These are phyloP conservation scores for Amanita fuliginea DNA, from an alignment of 768 basidiomycete genomes.

Conservation along the genomic window DNA sequence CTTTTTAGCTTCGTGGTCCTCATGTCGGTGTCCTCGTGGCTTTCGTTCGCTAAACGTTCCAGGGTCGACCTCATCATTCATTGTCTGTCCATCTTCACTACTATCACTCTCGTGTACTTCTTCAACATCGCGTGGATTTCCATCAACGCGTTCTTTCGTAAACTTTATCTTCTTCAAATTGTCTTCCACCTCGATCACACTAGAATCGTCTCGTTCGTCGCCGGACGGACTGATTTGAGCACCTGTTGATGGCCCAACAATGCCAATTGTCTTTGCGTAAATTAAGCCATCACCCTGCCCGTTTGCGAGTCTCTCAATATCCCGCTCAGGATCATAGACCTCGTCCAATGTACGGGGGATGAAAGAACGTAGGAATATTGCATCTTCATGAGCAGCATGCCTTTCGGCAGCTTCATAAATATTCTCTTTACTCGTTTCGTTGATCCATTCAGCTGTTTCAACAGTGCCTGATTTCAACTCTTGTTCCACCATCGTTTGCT, in stretches of 20 bases:
- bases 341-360: slow-evolving; percentile 91
- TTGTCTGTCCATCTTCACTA: slow-evolving; percentile 5
- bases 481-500: neutral
- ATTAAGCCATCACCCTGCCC: slow-evolving; percentile 72
- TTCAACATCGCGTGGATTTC: neutral
- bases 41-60: slow-evolving; percentile 37
- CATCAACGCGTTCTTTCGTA: neutral
- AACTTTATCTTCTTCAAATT: slow-evolving; percentile 1
- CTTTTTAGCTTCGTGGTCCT: slow-evolving; percentile 88
- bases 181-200: neutral
- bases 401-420: slow-evolving; percentile 10
- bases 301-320: slow-evolving; percentile 61
- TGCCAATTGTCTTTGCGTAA: slow-evolving; percentile 79
- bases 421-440: slow-evolving; percentile 5
- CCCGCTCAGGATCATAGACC: slow-evolving; percentile 90
- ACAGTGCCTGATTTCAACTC: slow-evolving; percentile 7
- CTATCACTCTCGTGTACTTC: slow-evolving; percentile 1
- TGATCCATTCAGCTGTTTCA: slow-evolving; percentile 6
- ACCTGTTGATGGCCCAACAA: slow-evolving; percentile 35
- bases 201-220: neutral
- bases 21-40: slow-evolving; percentile 83
- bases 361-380: slow-evolving; percentile 81
- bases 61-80: slow-evolving; percentile 15
- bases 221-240: neutral
- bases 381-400: slow-evolving; percentile 60